These are phyloP conservation scores for Alternaria brassicicola DNA, from an alignment of 2,329 filamentous ascomycete genomes.

Conservation along the genomic window DNA sequence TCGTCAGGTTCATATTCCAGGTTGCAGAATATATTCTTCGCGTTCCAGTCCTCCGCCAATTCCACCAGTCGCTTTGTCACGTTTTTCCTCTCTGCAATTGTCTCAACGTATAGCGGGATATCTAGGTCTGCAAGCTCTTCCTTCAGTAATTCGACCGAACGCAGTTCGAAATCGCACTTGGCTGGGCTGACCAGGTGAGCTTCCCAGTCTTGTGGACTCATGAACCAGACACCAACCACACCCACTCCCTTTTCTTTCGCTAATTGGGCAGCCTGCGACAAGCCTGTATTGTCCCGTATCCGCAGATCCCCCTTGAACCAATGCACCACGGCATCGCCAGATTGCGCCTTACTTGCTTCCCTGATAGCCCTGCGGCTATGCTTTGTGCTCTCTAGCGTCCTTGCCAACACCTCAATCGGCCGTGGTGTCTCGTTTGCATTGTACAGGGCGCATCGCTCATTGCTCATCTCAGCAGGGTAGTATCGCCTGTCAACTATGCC, in stretches of 20 bases:
- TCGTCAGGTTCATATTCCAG: slow-evolving; percentile 94
- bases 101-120: slow-evolving; percentile 80
- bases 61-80: slow-evolving; percentile 68
- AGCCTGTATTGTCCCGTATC: slow-evolving; percentile 72
- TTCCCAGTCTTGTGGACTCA: slow-evolving; percentile 83
- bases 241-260: slow-evolving; percentile 73
- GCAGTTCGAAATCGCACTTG: slow-evolving; percentile 80
- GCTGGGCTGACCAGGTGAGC: slow-evolving; percentile 77
- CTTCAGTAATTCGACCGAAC: slow-evolving; percentile 70
- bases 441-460: slow-evolving; percentile 76
- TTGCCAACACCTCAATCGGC: slow-evolving; percentile 72
- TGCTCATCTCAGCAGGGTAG: slow-evolving; percentile 87
- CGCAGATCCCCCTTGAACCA: slow-evolving; percentile 91
- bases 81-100: slow-evolving; percentile 67
- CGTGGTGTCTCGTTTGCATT: slow-evolving; percentile 70
- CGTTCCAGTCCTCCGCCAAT: slow-evolving; percentile 73
- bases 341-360: slow-evolving; percentile 27
- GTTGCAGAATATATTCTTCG: slow-evolving; percentile 78
- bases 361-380: slow-evolving; percentile 58
- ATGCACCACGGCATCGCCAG: slow-evolving; percentile 73
- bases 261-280: slow-evolving; percentile 69
- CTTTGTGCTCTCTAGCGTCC: slow-evolving; percentile 67
- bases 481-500: slow-evolving; percentile 63
- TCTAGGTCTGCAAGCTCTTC: slow-evolving; percentile 70
- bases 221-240: slow-evolving; percentile 76